These are phyloP conservation scores for Butyriboletus loyo DNA, from an alignment of 768 basidiomycete genomes.

Conservation along the genomic window DNA sequence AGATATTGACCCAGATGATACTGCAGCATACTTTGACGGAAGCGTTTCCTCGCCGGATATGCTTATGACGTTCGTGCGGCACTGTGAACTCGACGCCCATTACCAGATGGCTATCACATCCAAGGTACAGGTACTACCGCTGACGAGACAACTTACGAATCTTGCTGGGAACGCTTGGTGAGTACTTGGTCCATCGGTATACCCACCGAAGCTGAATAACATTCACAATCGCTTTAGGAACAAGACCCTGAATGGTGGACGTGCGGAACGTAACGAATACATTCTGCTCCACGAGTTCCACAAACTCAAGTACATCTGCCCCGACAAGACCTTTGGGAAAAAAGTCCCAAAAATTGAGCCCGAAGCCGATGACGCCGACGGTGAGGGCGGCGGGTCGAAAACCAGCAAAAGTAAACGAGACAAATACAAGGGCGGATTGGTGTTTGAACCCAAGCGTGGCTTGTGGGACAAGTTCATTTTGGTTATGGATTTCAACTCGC, in stretches of 20 bases:
- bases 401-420: slow-evolving; percentile 71
- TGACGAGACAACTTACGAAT: slow-evolving; percentile 92
- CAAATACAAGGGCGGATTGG: slow-evolving; percentile 98
- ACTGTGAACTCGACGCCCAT: slow-evolving; percentile 94
- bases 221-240: slow-evolving; percentile 56
- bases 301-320: slow-evolving; percentile 90
- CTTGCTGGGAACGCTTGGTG: slow-evolving; percentile 97
- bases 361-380: slow-evolving; percentile 55
- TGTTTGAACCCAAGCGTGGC: slow-evolving; percentile 94
- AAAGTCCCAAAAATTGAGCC: slow-evolving; percentile 52
- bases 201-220: neutral
- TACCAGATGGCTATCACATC: slow-evolving; percentile 95
- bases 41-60: slow-evolving; percentile 70
- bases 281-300: slow-evolving; percentile 99
- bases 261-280: slow-evolving; percentile 98
- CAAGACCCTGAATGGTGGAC: slow-evolving; percentile 94
- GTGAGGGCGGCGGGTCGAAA: slow-evolving; percentile 43
- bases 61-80: slow-evolving; percentile 83
- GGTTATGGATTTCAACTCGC: slow-evolving; percentile 99
- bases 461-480: slow-evolving; percentile 96
- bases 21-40: slow-evolving; percentile 85
- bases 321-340: slow-evolving; percentile 89
- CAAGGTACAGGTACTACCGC: slow-evolving; percentile 89
- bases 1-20: slow-evolving; percentile 96
- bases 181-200: slow-evolving; percentile 18